Base-by-base conservation (phyloP, 2,329 filamentous ascomycete species). In the Trichophyton simii region DNA sequence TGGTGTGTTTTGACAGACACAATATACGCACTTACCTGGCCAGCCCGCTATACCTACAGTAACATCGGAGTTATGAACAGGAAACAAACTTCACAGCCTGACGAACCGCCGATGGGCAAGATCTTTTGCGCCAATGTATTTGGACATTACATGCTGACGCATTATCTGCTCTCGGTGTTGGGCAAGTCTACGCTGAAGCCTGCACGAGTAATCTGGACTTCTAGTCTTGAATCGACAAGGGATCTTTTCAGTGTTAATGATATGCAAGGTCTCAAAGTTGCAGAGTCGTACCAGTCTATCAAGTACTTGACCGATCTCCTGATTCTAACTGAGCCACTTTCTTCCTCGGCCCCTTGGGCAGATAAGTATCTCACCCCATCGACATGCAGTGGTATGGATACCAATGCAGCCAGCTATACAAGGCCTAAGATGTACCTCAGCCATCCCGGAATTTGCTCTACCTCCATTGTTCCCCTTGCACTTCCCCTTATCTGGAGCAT, bases 71-170 rank as follows among this genome's bases (percentile, higher is more conserved):
- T 78, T 62, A 62, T 81, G 0, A 77, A 82, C n/a, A 76, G 77
- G 63, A 73, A 76, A 7, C 80, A 91, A 70, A 76, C 81, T 13
- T 70, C 73, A 8, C 60, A 60, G 6, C 61, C 65, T 2, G 67
- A 75, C 15, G 82, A 85, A 62, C 85, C 87, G 0, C 76, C 78
- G 3, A 77, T 99, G 0, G 91, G 90, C 2, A 81, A 89, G 66
- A 84, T 96, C 18, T 99, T 97, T 72, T 87, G 87, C 71, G 87
- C 92, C 58, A 97, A 97, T 70, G 82, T 96, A 34, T 97, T 99
- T 71, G 94, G 94, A 0, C 94, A 99, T 76, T 97, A 99, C 72
- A 77, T 96, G 69, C 83, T 99, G 25, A 83, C 84, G 15, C 91
- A 96, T 72, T 84, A 87, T 69, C 80, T 97, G 9, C 81, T 87